A percentile compares a stretch with the other conserved stretches of the same genome.
Evolutionary conservation across 2,329 filamentous ascomycete genomes (phyloP).

Genomic region (Achaetomium macrosporum): DNA sequence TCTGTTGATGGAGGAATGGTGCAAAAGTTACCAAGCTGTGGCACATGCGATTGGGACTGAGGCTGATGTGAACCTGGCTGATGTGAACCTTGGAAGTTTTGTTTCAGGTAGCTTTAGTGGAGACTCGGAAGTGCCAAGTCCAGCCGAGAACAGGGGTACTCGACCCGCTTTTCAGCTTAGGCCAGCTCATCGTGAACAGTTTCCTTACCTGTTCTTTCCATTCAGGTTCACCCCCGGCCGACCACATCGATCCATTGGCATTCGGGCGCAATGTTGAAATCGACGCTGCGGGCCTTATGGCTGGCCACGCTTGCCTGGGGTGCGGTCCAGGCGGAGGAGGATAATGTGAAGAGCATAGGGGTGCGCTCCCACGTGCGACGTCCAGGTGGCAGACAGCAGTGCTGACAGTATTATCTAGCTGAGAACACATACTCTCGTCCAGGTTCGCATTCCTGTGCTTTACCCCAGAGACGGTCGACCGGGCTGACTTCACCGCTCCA

Average conservation of each 20-base stretch:
- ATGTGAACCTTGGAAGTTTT: neutral
- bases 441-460: slow-evolving; percentile 49
- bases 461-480: slow-evolving; percentile 11
- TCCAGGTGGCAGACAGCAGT: neutral
- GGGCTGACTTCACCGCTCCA: slow-evolving; percentile 34
- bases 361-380: slow-evolving; percentile 30
- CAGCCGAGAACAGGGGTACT: too few species aligned
- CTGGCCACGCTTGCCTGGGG: slow-evolving; percentile 47
- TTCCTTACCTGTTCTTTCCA: slow-evolving; percentile 3
- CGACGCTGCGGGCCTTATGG: slow-evolving; percentile 42
- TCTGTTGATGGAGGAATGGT: neutral
- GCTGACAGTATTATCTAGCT: slow-evolving; percentile 47
- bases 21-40: slow-evolving; percentile 16
- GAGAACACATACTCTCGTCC: slow-evolving; percentile 76
- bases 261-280: slow-evolving; percentile 37
- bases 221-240: neutral
- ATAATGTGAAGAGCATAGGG: slow-evolving; percentile 45
- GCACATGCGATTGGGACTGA: slow-evolving; percentile 10
- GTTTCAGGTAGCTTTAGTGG: neutral
- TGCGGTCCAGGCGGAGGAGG: slow-evolving; percentile 42
- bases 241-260: slow-evolving; percentile 1
- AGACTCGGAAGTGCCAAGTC: too few species aligned
- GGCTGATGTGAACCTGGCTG: slow-evolving; percentile 8
- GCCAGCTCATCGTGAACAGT: slow-evolving; percentile 1
- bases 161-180: neutral